These are phyloP conservation scores for Populus tomentosa DNA, from an alignment of 441 rosid species.

Conservation along the genomic window DNA sequence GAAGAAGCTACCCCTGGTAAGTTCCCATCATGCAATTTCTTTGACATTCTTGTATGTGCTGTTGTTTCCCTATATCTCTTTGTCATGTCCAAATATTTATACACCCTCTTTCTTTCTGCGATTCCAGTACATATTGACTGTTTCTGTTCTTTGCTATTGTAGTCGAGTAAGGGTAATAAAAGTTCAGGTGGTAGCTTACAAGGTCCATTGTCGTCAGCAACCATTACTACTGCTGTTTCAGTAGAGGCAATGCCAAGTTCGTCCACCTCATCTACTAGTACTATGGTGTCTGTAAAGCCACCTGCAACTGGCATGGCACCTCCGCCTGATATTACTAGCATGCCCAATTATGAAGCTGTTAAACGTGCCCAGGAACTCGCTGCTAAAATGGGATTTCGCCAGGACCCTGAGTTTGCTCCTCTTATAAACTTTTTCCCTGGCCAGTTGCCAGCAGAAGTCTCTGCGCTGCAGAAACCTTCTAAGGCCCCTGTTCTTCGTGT, in stretches of 20 bases:
- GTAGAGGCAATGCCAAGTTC: background rate
- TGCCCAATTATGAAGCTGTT: constrained; percentile 73
- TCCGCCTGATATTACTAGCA: constrained; percentile 41
- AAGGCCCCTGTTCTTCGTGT: constrained; percentile 90
- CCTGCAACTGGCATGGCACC: constrained; percentile 29
- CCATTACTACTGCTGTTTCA: background rate
- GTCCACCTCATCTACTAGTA: constrained; percentile 11
- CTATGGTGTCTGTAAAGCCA: constrained; percentile 28
- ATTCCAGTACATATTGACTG: background rate
- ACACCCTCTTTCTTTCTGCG: background rate
- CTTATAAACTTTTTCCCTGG: constrained; percentile 69
- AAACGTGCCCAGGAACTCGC: constrained; percentile 88
- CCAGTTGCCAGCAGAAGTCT: constrained; percentile 41
- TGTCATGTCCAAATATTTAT: background rate
- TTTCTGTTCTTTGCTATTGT: constrained; percentile 22
- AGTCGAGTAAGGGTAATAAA: constrained; percentile 51
- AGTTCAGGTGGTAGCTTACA: constrained; percentile 36
- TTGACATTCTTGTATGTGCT: background rate
- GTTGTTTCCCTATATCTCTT: background rate
- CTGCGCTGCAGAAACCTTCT: constrained; percentile 67
- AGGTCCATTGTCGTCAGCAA: constrained; percentile 21
- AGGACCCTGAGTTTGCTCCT: constrained; percentile 71
- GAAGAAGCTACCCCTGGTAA: constrained; percentile 65
- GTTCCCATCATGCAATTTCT: constrained; percentile 12
- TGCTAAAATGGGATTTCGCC: constrained; percentile 77